Conservation (phyloP, 2,329 filamentous ascomycete species). For the Alternaria atra region DNA sequence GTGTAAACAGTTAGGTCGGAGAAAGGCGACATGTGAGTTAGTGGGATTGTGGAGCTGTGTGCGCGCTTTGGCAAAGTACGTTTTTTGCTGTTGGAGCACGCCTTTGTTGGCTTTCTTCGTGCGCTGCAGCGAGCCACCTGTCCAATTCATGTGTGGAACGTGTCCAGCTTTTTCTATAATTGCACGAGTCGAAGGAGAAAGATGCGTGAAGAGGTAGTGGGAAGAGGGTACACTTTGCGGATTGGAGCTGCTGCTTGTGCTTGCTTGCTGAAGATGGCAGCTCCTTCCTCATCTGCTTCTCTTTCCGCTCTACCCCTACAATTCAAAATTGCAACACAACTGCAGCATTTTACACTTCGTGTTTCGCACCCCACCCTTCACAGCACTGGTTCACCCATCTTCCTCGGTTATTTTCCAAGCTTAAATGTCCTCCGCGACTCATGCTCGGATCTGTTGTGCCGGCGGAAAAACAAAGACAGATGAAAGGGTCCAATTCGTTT, state of each 20-base stretch:
- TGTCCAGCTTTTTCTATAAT: background rate
- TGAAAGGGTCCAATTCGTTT: slow-evolving; percentile 19
- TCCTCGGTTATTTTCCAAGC: background rate
- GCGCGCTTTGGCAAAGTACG: slow-evolving; percentile 57
- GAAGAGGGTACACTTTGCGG: slow-evolving; percentile 5
- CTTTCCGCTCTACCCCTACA: background rate
- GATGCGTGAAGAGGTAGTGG: background rate
- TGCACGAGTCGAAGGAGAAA: background rate
- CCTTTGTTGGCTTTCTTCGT: slow-evolving; percentile 49
- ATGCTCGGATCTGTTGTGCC: slow-evolving; percentile 12
- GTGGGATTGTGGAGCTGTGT: slow-evolving; percentile 38
- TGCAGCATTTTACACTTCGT: background rate
- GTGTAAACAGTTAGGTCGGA: slow-evolving; percentile 36
- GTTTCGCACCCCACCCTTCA: background rate
- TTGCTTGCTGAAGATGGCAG: slow-evolving; percentile 11
- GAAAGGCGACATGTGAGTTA: slow-evolving; percentile 24
- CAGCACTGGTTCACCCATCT: background rate
- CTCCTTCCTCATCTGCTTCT: slow-evolving; percentile 4
- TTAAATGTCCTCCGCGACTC: background rate
- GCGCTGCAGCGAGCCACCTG: slow-evolving; percentile 55
- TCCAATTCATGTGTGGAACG: slow-evolving; percentile 58
- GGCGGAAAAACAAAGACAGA: slow-evolving; percentile 10
- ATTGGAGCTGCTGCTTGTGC: slow-evolving; percentile 4
- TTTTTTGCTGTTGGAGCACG: slow-evolving; percentile 54
- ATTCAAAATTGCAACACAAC: background rate